Evolutionary conservation across 345 rosid species (phyloP).

Genomic region (Cardamine occulta): DNA sequence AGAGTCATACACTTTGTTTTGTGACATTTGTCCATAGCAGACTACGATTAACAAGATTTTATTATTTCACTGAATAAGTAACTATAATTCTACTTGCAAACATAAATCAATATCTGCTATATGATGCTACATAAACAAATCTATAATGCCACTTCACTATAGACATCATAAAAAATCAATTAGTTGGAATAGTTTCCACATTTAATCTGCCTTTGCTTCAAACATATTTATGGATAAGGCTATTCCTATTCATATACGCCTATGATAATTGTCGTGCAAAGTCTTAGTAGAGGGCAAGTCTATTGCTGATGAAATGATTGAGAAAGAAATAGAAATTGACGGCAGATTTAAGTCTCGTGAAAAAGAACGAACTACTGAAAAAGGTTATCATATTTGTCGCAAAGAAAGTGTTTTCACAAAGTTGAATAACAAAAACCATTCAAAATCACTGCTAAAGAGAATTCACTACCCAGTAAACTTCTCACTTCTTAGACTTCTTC

Average conservation of each 20-base stretch:
- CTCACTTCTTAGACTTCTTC: constrained; percentile 58
- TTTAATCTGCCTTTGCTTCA: background rate
- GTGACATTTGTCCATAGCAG: background rate
- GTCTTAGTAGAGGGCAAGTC: background rate
- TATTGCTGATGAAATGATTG: background rate
- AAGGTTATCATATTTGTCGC: constrained; percentile 12
- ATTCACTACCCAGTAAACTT: constrained; percentile 2
- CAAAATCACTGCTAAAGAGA: constrained; percentile 21
- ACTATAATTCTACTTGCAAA: too few species aligned
- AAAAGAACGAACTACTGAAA: constrained; percentile 13
- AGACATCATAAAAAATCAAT: too few species aligned
- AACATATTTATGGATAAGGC: background rate
- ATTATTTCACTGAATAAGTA: background rate
- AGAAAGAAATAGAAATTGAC: background rate
- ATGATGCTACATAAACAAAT: too few species aligned
- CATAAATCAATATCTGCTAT: too few species aligned
- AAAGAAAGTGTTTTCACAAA: constrained; percentile 23
- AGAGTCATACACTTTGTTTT: background rate
- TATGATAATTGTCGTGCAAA: background rate
- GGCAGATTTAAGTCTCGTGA: background rate
- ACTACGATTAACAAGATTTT: background rate
- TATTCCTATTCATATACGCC: background rate
- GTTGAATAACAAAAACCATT: constrained; percentile 23
- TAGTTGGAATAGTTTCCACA: background rate
- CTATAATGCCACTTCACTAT: too few species aligned